phyloP scores from a whole-genome alignment of 2,329 filamentous ascomycete species.

The Pleomassaria siparia region DNA sequence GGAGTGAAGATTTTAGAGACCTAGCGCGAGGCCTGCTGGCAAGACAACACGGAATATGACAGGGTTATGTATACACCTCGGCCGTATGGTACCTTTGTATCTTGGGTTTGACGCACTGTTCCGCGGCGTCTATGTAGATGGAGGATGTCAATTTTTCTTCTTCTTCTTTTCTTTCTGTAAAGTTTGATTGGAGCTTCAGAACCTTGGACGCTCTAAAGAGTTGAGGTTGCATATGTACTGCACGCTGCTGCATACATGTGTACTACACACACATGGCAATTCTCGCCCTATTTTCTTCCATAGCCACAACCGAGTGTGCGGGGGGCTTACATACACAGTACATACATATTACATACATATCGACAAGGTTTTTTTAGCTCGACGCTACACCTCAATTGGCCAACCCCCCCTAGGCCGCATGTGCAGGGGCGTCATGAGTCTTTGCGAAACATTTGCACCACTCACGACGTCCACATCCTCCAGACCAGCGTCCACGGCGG shows the following conservation, averaged over 20 bases:
- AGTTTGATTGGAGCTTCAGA: too few relatives aligned
- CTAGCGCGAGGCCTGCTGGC: not conserved
- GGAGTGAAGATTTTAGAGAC: not conserved
- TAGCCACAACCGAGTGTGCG: constrained; percentile 20
- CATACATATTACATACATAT: too few relatives aligned
- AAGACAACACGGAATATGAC: not conserved
- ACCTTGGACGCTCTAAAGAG: too few relatives aligned
- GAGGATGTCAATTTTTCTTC: too few relatives aligned
- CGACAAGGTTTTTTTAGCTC: constrained; percentile 16
- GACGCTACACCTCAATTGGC: constrained; percentile 19
- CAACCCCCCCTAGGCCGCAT: constrained; percentile 1
- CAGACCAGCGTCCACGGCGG: constrained; percentile 31
- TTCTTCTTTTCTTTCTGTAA: too few relatives aligned
- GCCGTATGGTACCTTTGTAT: too few relatives aligned
- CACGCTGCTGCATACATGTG: not conserved
- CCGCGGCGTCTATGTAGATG: too few relatives aligned
- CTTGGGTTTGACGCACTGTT: too few relatives aligned
- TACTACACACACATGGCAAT: not conserved
- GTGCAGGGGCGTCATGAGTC: not conserved
- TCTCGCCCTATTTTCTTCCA: constrained; percentile 11
- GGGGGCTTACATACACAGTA: too few relatives aligned
- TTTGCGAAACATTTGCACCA: constrained; percentile 17
- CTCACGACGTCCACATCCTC: constrained; percentile 19
- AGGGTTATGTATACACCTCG: too few relatives aligned
- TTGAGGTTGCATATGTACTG: too few relatives aligned